Percentiles rank a stretch among this genome's conserved stretches.
These are phyloP conservation scores for Cladosporium sp. DNA, from an alignment of 2,329 filamentous ascomycete genomes.

Conservation along the genomic window DNA sequence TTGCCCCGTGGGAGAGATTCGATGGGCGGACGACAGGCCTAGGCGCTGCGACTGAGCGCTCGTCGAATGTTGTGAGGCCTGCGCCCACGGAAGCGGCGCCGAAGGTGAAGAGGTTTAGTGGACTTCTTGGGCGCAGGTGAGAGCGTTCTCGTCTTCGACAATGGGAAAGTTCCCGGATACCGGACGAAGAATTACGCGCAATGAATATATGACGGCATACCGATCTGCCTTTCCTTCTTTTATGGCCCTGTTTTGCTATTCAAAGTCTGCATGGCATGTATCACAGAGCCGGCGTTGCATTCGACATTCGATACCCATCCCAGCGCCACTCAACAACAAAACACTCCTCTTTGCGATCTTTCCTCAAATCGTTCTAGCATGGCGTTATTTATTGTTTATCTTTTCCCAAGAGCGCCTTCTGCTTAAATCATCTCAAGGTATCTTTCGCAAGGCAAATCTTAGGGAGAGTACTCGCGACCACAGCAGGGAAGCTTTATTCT, in stretches of 20 bases:
- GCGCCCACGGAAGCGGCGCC: background rate
- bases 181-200: background rate
- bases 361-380: background rate
- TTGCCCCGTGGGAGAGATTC: conserved; percentile 15
- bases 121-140: conserved; percentile 13
- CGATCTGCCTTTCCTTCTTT: background rate
- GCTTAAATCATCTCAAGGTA: too few relatives aligned
- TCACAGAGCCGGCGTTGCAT: background rate
- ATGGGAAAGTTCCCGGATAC: background rate
- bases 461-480: too few relatives aligned
- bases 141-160: background rate
- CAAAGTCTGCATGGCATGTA: background rate
- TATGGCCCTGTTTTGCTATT: background rate
- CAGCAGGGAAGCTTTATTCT: too few relatives aligned
- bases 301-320: background rate
- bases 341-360: too few relatives aligned
- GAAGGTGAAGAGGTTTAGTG: conserved; percentile 19
- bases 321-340: background rate
- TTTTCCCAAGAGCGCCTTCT: too few relatives aligned
- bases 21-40: background rate
- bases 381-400: background rate
- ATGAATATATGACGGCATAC: background rate
- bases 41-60: background rate
- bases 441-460: too few relatives aligned
- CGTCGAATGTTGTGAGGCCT: background rate